Evolutionary conservation across 768 basidiomycete genomes (phyloP), one percentile per base, ranked within the genome.

Genomic region (Amanita polypyramis): DNA sequence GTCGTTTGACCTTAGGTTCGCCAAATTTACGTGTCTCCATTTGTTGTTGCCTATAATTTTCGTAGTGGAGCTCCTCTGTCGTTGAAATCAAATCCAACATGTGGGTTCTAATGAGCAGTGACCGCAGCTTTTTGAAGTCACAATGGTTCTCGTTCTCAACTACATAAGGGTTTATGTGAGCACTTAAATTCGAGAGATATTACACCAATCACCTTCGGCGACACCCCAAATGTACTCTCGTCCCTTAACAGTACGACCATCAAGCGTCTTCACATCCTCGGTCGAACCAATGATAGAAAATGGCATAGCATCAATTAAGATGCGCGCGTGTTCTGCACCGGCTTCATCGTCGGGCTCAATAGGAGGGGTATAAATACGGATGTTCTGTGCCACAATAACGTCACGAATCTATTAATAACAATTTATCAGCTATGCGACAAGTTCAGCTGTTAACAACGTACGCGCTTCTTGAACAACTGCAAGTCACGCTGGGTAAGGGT

Each of bases 21-120:
- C 94, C 96, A 55, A 93, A 95, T 69, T 98, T 98, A 68, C 96
- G 85, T 6, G 96, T 97, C 76, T 99, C 96, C 96, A 99, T 98
- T 70, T 98, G 96, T 56, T 90, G 79, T 59, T 95, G 90, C 52
- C 96, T 79, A 75, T 99, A 99, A 64, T 89, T 87, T 73, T 99
- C 96, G 65, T 98, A 99, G 67, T 98, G 95, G 19, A 75, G 70
- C 56, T 99, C 96, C 66, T 98, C 95, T 10, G 90, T 93, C 0
- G 92, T 94, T 25, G 85, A 85, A 66, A 97, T 96, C 47, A 98
- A 77, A 65, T 99, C 96, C 49, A 98, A 73, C 96, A 99, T 98
- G 74, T 97, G 90, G 11, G 94, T 96, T 57, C 96, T 82, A 66
- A 98, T 95, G 39, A 98, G 75, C 35, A 98, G 75, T 9, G 92